These are phyloP conservation scores for Hypoxylon sp. DNA, from an alignment of 2,329 filamentous ascomycete species.

Conservation along the genomic window DNA sequence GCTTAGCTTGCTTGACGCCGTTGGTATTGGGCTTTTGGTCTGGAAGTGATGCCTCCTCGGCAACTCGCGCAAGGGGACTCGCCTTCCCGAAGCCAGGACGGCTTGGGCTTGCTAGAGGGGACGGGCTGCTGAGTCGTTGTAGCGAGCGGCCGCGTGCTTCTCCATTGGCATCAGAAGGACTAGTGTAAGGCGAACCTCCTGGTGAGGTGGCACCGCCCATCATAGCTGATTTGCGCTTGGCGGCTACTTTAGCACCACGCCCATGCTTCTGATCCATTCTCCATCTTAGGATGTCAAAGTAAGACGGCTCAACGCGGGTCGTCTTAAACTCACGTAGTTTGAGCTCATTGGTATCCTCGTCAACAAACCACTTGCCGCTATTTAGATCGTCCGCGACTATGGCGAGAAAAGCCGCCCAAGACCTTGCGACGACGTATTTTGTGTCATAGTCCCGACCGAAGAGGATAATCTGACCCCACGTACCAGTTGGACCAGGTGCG, in stretches of 20 bases:
- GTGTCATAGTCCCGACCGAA: constrained; percentile 98
- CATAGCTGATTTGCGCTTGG: constrained; percentile 67
- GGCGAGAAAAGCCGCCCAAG: constrained; percentile 89
- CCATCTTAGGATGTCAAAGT: constrained; percentile 96
- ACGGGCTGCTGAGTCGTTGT: constrained; percentile 75
- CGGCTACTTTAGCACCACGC: constrained; percentile 62
- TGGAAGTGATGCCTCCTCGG: constrained; percentile 70
- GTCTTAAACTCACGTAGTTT: constrained; percentile 94
- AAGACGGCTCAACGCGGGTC: constrained; percentile 88
- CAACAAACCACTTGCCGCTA: constrained; percentile 90
- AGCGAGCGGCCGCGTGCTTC: constrained; percentile 78
- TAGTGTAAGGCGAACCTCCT: constrained; percentile 71
- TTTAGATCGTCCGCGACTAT: constrained; percentile 89
- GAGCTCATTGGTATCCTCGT: constrained; percentile 91
- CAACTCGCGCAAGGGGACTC: constrained; percentile 79
- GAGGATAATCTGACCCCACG: constrained; percentile 96
- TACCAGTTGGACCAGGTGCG: constrained; percentile 87
- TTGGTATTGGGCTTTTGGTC: constrained; percentile 48
- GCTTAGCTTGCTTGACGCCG: constrained; percentile 60
- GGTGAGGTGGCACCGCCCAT: constrained; percentile 60
- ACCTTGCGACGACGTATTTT: constrained; percentile 95
- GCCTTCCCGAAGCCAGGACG: constrained; percentile 74
- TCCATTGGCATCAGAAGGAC: constrained; percentile 69
- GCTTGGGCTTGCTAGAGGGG: constrained; percentile 73
- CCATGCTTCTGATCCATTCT: constrained; percentile 96